A percentile compares a stretch with the other conserved stretches of the same genome.
These are phyloP conservation scores for Kodamaea alishanica DNA, from an alignment of 1,139 yeast genomes.

Conservation along the genomic window DNA sequence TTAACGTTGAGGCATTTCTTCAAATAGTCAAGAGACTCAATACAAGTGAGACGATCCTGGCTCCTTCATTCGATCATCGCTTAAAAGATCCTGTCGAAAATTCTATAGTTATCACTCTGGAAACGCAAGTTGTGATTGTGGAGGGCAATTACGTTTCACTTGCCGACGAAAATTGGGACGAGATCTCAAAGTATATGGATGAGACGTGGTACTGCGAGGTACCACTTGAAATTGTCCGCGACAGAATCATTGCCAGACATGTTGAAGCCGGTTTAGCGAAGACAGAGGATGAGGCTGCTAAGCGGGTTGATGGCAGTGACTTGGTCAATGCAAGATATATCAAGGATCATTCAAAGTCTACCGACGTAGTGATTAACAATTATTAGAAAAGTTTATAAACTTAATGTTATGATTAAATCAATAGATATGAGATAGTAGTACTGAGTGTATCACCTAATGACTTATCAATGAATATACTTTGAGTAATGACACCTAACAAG, in stretches of 20 bases:
- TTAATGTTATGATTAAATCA: not conserved
- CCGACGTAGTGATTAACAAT: conserved; percentile 8
- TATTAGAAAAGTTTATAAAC: not conserved
- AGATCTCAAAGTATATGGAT: conserved; percentile 34
- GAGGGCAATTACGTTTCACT: conserved; percentile 65
- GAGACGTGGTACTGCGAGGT: conserved; percentile 48
- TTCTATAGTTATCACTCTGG: conserved; percentile 42
- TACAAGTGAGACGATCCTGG: conserved; percentile 19
- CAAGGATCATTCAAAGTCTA: conserved; percentile 31
- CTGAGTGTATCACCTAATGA: no score
- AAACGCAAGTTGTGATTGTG: conserved; percentile 49
- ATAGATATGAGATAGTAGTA: not conserved
- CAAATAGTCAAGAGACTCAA: conserved; percentile 21
- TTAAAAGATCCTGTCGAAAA: conserved; percentile 61
- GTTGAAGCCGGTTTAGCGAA: conserved; percentile 62
- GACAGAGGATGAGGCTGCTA: conserved; percentile 54
- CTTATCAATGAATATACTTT: not conserved
- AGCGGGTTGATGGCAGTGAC: conserved; percentile 67
- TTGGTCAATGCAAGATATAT: conserved; percentile 62
- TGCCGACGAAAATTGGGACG: conserved; percentile 48
- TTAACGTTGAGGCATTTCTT: conserved; percentile 52
- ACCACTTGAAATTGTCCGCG: conserved; percentile 37
- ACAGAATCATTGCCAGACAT: conserved; percentile 68
- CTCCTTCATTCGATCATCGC: conserved; percentile 78
- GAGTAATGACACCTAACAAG: not conserved